Conservation (phyloP, 345 rosid genomes). For the Camelina laxa region DNA sequence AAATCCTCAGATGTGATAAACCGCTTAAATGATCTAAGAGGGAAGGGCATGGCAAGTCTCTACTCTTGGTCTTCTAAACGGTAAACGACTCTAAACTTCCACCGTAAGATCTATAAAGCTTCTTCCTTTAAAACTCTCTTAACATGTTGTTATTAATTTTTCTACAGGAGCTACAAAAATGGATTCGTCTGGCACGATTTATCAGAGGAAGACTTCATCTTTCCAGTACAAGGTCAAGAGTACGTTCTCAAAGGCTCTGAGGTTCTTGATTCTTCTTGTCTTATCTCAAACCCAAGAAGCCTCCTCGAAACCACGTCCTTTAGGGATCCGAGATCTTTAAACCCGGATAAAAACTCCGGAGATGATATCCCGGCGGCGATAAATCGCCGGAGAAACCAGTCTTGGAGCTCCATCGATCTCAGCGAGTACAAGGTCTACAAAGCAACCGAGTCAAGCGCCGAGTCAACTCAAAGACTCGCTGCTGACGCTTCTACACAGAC, state of each 20-base stretch:
- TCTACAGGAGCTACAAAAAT: constrained; percentile 80
- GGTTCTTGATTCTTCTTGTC: constrained; percentile 58
- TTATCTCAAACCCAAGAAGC: constrained; percentile 42
- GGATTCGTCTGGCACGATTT: constrained; percentile 98
- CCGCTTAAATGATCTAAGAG: constrained; percentile 81
- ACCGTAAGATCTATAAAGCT: constrained; percentile 26
- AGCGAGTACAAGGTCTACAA: constrained; percentile 82
- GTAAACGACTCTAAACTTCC: constrained; percentile 40
- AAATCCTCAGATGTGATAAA: constrained; percentile 71
- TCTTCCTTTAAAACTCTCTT: not conserved
- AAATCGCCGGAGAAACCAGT: constrained; percentile 69
- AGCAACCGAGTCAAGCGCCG: constrained; percentile 55
- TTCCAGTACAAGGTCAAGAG: constrained; percentile 84
- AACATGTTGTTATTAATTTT: not conserved
- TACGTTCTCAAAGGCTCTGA: constrained; percentile 96
- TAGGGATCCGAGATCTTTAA: constrained; percentile 48
- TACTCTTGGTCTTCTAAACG: constrained; percentile 98
- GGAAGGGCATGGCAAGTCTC: constrained; percentile 83
- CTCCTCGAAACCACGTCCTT: constrained; percentile 58
- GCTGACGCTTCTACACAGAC: constrained; percentile 96
- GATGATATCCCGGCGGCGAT: constrained; percentile 50
- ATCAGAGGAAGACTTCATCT: constrained; percentile 71
- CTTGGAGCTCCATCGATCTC: constrained; percentile 84
- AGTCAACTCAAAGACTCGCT: constrained; percentile 59
- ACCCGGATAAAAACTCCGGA: constrained; percentile 31